Percentiles rank a stretch among this genome's conserved stretches.
Evolutionary conservation across 1,284 basidiomycete species (phyloP).

Genomic region (Athelia psychrophila): DNA sequence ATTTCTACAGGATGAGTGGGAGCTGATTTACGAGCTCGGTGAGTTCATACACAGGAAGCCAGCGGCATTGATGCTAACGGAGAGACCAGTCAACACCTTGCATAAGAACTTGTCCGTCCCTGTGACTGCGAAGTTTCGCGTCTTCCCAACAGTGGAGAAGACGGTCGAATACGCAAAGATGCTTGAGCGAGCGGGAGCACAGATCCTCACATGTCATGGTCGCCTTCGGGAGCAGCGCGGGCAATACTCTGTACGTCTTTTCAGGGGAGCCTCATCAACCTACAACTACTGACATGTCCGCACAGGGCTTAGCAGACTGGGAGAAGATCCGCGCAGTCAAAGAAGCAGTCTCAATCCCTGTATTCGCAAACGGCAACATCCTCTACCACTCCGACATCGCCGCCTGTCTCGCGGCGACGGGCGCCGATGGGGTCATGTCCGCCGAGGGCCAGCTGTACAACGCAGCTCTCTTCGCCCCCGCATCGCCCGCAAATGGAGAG

Average conservation of each 20-base stretch:
- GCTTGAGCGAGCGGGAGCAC: conserved; percentile 93
- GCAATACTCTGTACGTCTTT: conserved; percentile 52
- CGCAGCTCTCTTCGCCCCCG: conserved; percentile 71
- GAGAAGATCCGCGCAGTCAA: conserved; percentile 84
- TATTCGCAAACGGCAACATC: conserved; percentile 98
- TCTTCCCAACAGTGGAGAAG: conserved; percentile 83
- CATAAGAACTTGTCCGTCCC: conserved; percentile 85
- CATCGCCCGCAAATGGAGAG: not conserved
- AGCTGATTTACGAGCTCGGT: conserved; percentile 80
- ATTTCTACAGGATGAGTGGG: conserved; percentile 95
- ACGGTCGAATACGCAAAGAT: conserved; percentile 94
- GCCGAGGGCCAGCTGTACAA: conserved; percentile 97
- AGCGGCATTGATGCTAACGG: too few relatives aligned
- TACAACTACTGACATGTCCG: conserved; percentile 8
- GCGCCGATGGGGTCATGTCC: conserved; percentile 91
- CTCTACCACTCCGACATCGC: conserved; percentile 82
- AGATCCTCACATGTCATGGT: conserved; percentile 94
- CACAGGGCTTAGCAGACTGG: conserved; percentile 84
- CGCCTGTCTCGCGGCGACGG: conserved; percentile 77
- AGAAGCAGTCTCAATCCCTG: conserved; percentile 84
- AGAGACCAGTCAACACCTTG: conserved; percentile 71
- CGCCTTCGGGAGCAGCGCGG: conserved; percentile 91
- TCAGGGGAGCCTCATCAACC: not conserved
- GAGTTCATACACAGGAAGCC: conserved; percentile 27
- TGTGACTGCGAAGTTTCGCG: conserved; percentile 95